phyloP scores from a whole-genome alignment of 306 rosid genomes.

The Abrus pulchellus region DNA sequence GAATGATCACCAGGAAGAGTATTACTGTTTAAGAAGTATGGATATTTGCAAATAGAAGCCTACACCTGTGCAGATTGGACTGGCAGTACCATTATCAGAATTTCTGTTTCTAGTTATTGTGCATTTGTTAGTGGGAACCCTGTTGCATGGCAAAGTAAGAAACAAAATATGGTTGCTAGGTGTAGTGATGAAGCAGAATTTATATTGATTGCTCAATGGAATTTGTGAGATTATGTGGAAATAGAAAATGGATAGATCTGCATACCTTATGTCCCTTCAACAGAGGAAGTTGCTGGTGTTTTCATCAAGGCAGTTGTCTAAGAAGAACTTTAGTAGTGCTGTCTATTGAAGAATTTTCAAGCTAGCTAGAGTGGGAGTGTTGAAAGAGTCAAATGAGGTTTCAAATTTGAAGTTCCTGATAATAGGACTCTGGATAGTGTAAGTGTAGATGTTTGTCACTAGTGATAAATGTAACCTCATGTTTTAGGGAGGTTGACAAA shows the following conservation, averaged over 20 bases:
- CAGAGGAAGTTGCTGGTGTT: too few species aligned
- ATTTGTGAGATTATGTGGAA: too few species aligned
- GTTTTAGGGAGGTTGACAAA: background rate
- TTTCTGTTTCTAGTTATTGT: background rate
- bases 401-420: background rate
- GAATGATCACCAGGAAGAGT: background rate
- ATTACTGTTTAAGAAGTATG: background rate
- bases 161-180: background rate
- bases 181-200: background rate
- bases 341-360: too few species aligned
- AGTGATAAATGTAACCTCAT: background rate
- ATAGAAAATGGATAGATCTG: too few species aligned
- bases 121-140: background rate
- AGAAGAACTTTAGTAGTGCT: too few species aligned
- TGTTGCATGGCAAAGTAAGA: background rate
- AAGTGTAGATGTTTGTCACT: background rate
- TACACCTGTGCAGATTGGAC: background rate
- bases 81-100: background rate
- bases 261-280: too few species aligned
- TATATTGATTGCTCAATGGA: too few species aligned
- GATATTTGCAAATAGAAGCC: background rate
- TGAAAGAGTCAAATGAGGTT: too few species aligned
- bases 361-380: too few species aligned
- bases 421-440: background rate
- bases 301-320: too few species aligned